These are phyloP conservation scores for Urochloa ruziziensis DNA, from an alignment of 176 grass and related monocot species.

Conservation along the genomic window DNA sequence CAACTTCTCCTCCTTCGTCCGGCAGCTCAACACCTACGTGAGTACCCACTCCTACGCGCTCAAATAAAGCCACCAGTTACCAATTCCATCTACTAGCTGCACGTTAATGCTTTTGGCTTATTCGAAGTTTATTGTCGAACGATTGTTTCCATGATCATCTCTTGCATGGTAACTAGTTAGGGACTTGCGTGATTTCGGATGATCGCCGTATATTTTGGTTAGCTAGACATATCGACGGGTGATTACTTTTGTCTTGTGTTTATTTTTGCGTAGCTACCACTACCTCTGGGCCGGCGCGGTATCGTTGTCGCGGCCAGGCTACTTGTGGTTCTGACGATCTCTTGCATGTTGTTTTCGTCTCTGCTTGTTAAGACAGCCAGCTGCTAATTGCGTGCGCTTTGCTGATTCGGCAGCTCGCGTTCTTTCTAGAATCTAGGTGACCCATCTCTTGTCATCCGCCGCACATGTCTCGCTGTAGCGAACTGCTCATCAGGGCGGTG, in stretches of 20 bases:
- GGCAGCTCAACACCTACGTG: conserved; percentile 97
- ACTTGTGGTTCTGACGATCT: background rate
- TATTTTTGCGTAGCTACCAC: background rate
- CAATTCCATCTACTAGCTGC: background rate
- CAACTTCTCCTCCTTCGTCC: conserved; percentile 96
- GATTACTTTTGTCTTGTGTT: background rate
- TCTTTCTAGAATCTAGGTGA: no score
- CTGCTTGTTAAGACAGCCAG: background rate
- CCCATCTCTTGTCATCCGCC: no score
- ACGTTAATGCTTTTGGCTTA: no score
- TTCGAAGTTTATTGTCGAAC: no score
- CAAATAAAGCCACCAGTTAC: background rate
- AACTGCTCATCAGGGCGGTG: no score
- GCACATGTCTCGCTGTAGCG: no score
- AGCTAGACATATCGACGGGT: background rate
- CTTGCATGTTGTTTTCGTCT: background rate
- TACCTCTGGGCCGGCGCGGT: background rate
- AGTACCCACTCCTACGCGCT: background rate
- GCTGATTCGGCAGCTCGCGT: background rate
- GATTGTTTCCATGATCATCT: background rate
- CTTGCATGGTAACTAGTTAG: background rate
- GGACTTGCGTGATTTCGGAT: background rate
- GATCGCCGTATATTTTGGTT: background rate
- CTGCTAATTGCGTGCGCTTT: background rate
- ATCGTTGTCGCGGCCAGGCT: conserved; percentile 23